Evolutionary conservation across 1,139 yeast genomes (phyloP), one percentile per base, ranked within the genome.

Genomic region (Lodderomyces margitis): DNA sequence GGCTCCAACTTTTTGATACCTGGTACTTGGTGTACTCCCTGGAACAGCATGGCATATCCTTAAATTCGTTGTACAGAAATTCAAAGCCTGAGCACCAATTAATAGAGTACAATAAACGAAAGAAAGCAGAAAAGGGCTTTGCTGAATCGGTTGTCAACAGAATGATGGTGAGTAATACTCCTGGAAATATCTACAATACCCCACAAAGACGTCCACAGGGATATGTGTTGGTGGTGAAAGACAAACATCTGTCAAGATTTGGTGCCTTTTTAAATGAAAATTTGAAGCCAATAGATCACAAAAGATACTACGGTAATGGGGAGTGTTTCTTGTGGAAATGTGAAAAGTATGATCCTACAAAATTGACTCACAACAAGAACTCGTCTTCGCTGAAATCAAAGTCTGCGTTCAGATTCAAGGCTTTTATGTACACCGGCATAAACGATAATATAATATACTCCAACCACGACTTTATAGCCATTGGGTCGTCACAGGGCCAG

Each of bases 251-350:
- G 38, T 74, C 80, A 27, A 63, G 79, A 37, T 92, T 92, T 68
- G 99, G 99, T 0, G 86, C 91, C 10, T 94, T 81, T 58, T 55
- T 82, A 41, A 92, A 88, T 60, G 96, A 88, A 51, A 72, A 78
- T 44, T 74, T 86, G 44, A 80, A 76, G 46, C 83, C 89, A 4
- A 73, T 82, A 52, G 89, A 83, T 38, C 81, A 80, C 39, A 77
- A 78, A 55, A 71, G 89, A 44, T 92, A 83, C 62, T 86, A 83
- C 53, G 98, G 98, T 2, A 91, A 89, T 61, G 97, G 98, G 1
- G 97, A 92, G 60, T 88, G 98, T 56, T 89, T 91, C 54, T 70
- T 92, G 27, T 92, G 97, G 97, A 87, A 85, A 54, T 58, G 74
- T 28, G 84, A 80, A 46, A 58, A 53, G 31, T 68, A 46, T 11